These are phyloP conservation scores for Ambrosiella beaveri DNA, from an alignment of 2,329 filamentous ascomycete genomes.

Conservation along the genomic window DNA sequence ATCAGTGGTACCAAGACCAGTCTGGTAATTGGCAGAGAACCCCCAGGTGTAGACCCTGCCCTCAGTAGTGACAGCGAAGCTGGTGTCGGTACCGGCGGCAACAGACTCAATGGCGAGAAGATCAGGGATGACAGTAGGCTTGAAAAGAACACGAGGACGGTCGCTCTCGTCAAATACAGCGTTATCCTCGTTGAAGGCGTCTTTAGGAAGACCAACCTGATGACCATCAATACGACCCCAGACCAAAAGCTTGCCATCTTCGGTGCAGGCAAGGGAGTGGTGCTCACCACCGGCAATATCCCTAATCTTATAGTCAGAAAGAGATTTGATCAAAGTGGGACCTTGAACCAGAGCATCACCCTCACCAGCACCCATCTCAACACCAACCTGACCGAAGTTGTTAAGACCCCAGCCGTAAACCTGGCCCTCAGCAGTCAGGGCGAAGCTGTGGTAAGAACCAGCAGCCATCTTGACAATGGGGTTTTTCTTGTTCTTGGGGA, in stretches of 20 bases:
- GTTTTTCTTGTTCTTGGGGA: constrained; percentile 34
- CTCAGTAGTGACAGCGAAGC: constrained; percentile 50
- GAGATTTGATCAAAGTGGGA: constrained; percentile 44
- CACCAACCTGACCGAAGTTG: constrained; percentile 66
- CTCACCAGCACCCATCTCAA: constrained; percentile 36
- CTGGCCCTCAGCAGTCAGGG: constrained; percentile 49
- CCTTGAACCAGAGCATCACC: constrained; percentile 37
- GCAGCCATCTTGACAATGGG: constrained; percentile 34
- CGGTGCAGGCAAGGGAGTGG: constrained; percentile 51
- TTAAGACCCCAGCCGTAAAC: constrained; percentile 77
- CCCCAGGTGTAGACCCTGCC: constrained; percentile 67
- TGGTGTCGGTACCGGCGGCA: constrained; percentile 54
- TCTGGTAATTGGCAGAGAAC: constrained; percentile 65
- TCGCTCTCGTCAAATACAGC: constrained; percentile 45
- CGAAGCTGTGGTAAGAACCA: constrained; percentile 71
- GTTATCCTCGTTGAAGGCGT: constrained; percentile 30
- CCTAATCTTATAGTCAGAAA: constrained; percentile 53
- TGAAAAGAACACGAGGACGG: constrained; percentile 45
- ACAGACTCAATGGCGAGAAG: constrained; percentile 21
- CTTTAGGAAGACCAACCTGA: constrained; percentile 39
- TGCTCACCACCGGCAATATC: constrained; percentile 45
- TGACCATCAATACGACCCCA: constrained; percentile 41
- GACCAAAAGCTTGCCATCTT: constrained; percentile 37
- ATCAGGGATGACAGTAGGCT: constrained; percentile 18
- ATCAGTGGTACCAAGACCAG: constrained; percentile 53